Evolutionary conservation across 139 green algal genomes (phyloP).

Genomic region (Picochlorum sp.): DNA sequence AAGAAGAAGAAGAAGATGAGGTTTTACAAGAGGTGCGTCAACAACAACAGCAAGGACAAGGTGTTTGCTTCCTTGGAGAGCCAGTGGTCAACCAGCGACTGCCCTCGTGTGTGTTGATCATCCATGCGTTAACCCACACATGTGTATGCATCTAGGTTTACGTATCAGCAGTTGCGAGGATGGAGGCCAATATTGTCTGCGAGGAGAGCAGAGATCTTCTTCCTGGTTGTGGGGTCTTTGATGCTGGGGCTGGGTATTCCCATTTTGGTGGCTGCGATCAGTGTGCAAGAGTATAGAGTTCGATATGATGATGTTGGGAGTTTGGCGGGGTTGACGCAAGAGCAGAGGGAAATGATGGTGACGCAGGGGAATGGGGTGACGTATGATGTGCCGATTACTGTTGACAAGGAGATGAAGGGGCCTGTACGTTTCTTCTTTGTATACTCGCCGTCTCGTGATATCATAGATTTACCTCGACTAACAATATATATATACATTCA

Average conservation of each 20-base stretch:
- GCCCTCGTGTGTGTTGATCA: no score
- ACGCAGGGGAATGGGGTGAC: constrained; percentile 9
- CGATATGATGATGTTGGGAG: constrained; percentile 30
- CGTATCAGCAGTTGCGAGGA: constrained; percentile 27
- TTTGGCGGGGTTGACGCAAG: constrained; percentile 1
- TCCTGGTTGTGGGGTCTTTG: constrained; percentile 17
- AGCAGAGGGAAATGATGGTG: constrained; percentile 2
- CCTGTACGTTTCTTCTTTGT: constrained; percentile 26
- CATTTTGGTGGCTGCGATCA: constrained; percentile 34
- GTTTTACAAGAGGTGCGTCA: background rate
- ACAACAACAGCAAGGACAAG: no score
- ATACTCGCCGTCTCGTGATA: no score
- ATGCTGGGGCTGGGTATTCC: constrained; percentile 36
- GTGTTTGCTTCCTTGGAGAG: no score
- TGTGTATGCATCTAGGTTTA: constrained; percentile 14
- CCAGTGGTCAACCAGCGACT: no score
- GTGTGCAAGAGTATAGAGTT: constrained; percentile 24
- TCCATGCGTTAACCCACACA: no score
- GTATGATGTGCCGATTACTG: constrained; percentile 13
- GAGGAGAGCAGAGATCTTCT: constrained; percentile 27
- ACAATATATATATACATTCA: background rate
- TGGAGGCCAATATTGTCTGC: constrained; percentile 34
- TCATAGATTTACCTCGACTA: no score
- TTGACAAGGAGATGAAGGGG: constrained; percentile 27
- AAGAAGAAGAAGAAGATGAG: background rate